Evolutionary conservation across 495 filamentous ascomycete species (phyloP), one percentile per base, ranked within the genome.

Genomic region (Antarctomyces pellizariae): DNA sequence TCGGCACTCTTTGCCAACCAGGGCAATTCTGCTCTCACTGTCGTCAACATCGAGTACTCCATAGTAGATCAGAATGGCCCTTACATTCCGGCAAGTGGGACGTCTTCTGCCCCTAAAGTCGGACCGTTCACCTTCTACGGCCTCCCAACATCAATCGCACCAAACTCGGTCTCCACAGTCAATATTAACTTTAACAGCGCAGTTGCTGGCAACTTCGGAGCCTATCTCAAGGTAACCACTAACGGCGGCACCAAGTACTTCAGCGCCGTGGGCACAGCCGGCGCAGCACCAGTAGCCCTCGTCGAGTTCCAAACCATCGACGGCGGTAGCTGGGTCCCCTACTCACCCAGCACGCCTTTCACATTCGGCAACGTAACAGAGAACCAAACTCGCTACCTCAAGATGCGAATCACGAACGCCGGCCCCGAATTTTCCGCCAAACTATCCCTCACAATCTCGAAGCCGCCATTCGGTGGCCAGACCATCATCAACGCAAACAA

Each of bases 381-480:
- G 26, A 42, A 50, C 13, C 34, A 34, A 5, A 54, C 46, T 1
- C 38, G 42, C 13, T 49, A 35, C 0, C 36, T 51, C 13, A 49
- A 46, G 13, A 35, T 61, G 28, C 42, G 53, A 4, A 31, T 62
- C 18, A 57, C 49, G 12, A 62, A 63, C 34, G 37, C 31, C 14
- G 56, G 45, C 9, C 33, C 36, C 8, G 8, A 38, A 13, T 41
- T 46, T 31, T 39, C 46, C 10, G 45, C 39, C 15, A 30, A 42
- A 1, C 40, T 63, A 6, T 47, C 47, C 1, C 36, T 63, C 26
- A 61, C 58, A 3, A 49, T 59, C 11, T 58, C 55, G 2, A 62
- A 62, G 32, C 56, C 56, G 1, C 49, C 58, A 22, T 48, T 49
- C 29, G 44, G 52, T 24, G 28, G 45, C 9, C 28, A 42, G 16